Percentiles rank a stretch among this genome's conserved stretches.
These are phyloP conservation scores for Phanerochaete sordida DNA, from an alignment of 768 basidiomycete genomes.

Conservation along the genomic window DNA sequence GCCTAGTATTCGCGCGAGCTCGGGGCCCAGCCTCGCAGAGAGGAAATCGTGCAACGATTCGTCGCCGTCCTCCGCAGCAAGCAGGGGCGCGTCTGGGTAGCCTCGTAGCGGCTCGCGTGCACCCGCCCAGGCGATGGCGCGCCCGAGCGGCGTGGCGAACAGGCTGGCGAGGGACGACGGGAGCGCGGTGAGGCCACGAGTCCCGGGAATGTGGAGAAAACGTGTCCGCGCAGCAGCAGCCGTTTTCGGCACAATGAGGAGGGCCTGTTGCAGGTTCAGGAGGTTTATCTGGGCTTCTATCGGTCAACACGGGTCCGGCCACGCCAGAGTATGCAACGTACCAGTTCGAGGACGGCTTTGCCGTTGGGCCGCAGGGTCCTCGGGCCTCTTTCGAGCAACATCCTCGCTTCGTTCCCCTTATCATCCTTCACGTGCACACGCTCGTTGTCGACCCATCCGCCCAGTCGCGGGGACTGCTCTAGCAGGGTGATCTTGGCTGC, in stretches of 20 bases:
- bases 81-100: not conserved
- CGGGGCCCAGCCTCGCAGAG: constrained; percentile 64
- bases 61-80: constrained; percentile 55
- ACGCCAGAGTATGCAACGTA: constrained; percentile 33
- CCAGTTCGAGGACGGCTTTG: constrained; percentile 73
- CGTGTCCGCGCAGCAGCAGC: constrained; percentile 76
- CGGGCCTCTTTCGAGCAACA: constrained; percentile 84
- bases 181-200: constrained; percentile 48
- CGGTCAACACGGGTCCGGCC: constrained; percentile 9
- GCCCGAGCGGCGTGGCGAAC: constrained; percentile 34
- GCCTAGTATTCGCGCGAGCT: constrained; percentile 68
- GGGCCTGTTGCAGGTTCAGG: constrained; percentile 51
- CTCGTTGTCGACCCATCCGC: constrained; percentile 84
- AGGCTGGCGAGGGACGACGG: constrained; percentile 39
- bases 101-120: constrained; percentile 52
- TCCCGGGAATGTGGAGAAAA: constrained; percentile 58
- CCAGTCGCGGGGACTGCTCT: constrained; percentile 60
- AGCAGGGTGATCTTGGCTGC: constrained; percentile 57
- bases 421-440: constrained; percentile 38
- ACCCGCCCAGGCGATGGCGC: constrained; percentile 49
- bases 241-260: constrained; percentile 64
- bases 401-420: constrained; percentile 26
- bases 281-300: constrained; percentile 63
- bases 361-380: constrained; percentile 80
- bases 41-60: constrained; percentile 83